These are phyloP conservation scores for Petasospora rhodanensis DNA, from an alignment of 1,139 yeast species.

Conservation along the genomic window DNA sequence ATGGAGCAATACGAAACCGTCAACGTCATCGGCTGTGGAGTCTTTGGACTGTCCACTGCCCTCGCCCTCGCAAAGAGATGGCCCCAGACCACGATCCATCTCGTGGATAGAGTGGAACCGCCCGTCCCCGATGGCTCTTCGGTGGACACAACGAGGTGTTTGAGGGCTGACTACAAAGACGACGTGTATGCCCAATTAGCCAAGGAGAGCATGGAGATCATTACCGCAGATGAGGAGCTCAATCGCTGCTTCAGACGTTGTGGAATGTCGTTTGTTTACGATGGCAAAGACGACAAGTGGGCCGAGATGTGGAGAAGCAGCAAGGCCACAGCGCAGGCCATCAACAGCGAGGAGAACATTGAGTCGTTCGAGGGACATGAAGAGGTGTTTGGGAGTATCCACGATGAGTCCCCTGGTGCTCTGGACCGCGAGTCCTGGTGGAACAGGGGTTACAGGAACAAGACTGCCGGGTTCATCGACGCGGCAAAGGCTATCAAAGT, in stretches of 20 bases:
- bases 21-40: constrained; percentile 41
- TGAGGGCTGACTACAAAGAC: constrained; percentile 38
- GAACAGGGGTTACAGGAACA: constrained; percentile 14
- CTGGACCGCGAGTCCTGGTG: constrained; percentile 9
- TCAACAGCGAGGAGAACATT: constrained; percentile 6
- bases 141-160: constrained; percentile 38
- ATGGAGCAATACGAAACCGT: too few relatives aligned
- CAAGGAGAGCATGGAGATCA: constrained; percentile 26
- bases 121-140: constrained; percentile 36
- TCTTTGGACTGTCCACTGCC: constrained; percentile 41
- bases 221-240: constrained; percentile 8
- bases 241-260: constrained; percentile 8
- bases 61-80: constrained; percentile 29
- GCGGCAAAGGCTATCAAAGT: constrained; percentile 10
- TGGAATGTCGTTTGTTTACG: constrained; percentile 15
- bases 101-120: constrained; percentile 32
- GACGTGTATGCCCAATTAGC: constrained; percentile 37
- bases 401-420: constrained; percentile 1
- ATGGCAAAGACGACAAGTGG: constrained; percentile 8
- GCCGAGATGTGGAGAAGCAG: constrained; percentile 4
- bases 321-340: constrained; percentile 2
- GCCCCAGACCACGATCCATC: constrained; percentile 22
- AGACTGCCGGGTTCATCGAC: constrained; percentile 11
- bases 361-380: constrained; percentile 1
- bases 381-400: constrained; percentile 11